These are phyloP conservation scores for Penicillium roqueforti DNA, from an alignment of 495 filamentous ascomycete species.

Conservation along the genomic window DNA sequence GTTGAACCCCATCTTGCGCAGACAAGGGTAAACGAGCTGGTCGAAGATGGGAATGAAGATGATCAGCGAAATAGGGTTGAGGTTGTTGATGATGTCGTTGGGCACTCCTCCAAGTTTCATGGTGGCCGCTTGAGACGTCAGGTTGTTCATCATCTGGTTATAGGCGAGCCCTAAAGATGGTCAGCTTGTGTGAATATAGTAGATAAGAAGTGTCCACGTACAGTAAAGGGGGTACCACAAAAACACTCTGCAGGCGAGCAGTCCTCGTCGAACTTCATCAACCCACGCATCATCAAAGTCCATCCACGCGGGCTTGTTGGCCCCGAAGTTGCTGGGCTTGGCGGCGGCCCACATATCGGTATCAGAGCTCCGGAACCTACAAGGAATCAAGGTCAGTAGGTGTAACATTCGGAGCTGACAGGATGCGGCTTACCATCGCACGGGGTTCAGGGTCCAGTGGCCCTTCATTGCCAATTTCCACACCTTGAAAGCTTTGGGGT, in stretches of 20 bases:
- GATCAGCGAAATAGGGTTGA: slow-evolving; percentile 71
- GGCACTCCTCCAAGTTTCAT: slow-evolving; percentile 68
- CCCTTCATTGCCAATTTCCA: slow-evolving; percentile 58
- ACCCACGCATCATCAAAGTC: slow-evolving; percentile 73
- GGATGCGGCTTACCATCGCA: slow-evolving; percentile 26
- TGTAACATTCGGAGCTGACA: not conserved
- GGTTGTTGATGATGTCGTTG: slow-evolving; percentile 74
- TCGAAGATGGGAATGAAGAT: slow-evolving; percentile 78
- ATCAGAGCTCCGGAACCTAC: slow-evolving; percentile 47
- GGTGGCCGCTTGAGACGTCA: slow-evolving; percentile 69
- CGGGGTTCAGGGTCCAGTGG: slow-evolving; percentile 56
- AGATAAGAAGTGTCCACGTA: slow-evolving; percentile 4
- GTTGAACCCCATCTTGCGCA: slow-evolving; percentile 58
- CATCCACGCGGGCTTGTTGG: slow-evolving; percentile 53
- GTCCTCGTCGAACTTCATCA: slow-evolving; percentile 64
- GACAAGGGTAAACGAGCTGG: slow-evolving; percentile 59
- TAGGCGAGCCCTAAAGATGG: slow-evolving; percentile 47
- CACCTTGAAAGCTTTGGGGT: slow-evolving; percentile 53
- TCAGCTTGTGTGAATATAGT: not conserved
- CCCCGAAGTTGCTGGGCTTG: slow-evolving; percentile 56
- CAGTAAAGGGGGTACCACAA: slow-evolving; percentile 68
- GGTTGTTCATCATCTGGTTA: slow-evolving; percentile 61
- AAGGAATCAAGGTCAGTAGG: not conserved
- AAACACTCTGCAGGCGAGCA: slow-evolving; percentile 64
- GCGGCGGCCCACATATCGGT: slow-evolving; percentile 58